A percentile compares a stretch with the other conserved stretches of the same genome.
Conservation (phyloP, 495 filamentous ascomycete species). For the Penicillium dipodomyicola region DNA sequence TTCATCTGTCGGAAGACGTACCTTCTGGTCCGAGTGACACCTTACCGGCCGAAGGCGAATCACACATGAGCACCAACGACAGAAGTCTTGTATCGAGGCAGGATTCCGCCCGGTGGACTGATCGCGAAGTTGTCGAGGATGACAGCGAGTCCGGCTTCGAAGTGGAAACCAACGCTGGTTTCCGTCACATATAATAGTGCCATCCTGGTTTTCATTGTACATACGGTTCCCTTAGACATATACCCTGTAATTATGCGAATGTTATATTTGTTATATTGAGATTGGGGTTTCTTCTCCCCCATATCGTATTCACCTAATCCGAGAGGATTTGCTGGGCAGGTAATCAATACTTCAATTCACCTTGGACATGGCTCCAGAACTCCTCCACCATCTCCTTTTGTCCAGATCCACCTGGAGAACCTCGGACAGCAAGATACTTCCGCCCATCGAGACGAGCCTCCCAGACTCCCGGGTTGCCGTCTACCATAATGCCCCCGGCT, state of each 20-base stretch:
- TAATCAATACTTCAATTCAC: slow-evolving; percentile 32
- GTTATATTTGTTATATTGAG: neutral
- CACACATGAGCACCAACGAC: slow-evolving; percentile 14
- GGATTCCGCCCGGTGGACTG: slow-evolving; percentile 41
- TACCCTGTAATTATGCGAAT: slow-evolving; percentile 15
- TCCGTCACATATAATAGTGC: slow-evolving; percentile 8
- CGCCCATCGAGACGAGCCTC: slow-evolving; percentile 69
- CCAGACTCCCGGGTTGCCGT: slow-evolving; percentile 78
- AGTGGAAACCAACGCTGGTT: slow-evolving; percentile 23
- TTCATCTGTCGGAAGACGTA: neutral
- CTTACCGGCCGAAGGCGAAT: slow-evolving; percentile 13
- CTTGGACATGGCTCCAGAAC: slow-evolving; percentile 62
- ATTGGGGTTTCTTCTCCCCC: neutral
- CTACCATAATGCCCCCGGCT: slow-evolving; percentile 76
- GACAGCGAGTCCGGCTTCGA: slow-evolving; percentile 30
- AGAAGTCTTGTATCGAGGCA: slow-evolving; percentile 25
- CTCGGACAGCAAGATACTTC: slow-evolving; percentile 75
- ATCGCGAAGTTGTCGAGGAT: slow-evolving; percentile 36
- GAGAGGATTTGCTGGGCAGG: neutral
- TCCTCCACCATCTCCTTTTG: slow-evolving; percentile 77
- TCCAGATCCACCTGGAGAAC: slow-evolving; percentile 52
- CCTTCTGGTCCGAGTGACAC: slow-evolving; percentile 12
- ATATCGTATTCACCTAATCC: neutral
- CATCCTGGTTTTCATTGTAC: slow-evolving; percentile 12
- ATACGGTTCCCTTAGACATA: slow-evolving; percentile 14